Conservation (phyloP, 441 rosid species). For the Dalechampia spathulata region DNA sequence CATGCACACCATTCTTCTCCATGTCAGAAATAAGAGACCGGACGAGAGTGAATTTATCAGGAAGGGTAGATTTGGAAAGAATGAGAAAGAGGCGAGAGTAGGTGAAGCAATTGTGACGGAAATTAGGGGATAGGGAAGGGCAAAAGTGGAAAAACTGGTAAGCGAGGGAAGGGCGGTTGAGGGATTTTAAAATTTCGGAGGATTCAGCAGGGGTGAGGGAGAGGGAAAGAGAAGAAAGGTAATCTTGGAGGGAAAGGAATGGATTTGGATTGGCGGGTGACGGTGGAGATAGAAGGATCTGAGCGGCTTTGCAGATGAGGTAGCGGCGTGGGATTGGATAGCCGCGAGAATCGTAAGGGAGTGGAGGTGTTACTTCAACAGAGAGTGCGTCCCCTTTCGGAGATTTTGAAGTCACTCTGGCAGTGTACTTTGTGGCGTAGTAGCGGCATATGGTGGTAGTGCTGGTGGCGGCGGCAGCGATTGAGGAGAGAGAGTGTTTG, state of each 20-base stretch:
- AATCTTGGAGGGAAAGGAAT: slow-evolving; percentile 42
- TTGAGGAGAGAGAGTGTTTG: too few relatives aligned
- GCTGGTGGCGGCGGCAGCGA: neutral
- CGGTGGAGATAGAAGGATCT: slow-evolving; percentile 32
- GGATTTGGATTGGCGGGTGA: slow-evolving; percentile 21
- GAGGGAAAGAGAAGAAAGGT: slow-evolving; percentile 54
- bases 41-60: slow-evolving; percentile 36
- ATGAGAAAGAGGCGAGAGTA: slow-evolving; percentile 63
- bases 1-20: slow-evolving; percentile 44
- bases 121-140: slow-evolving; percentile 50
- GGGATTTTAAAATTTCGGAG: slow-evolving; percentile 75
- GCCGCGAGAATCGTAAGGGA: slow-evolving; percentile 65
- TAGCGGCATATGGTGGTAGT: slow-evolving; percentile 21
- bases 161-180: slow-evolving; percentile 63
- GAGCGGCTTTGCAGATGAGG: slow-evolving; percentile 63
- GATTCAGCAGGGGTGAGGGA: slow-evolving; percentile 65
- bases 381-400: slow-evolving; percentile 63
- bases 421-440: slow-evolving; percentile 68
- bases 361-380: slow-evolving; percentile 55
- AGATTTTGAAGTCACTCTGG: slow-evolving; percentile 68
- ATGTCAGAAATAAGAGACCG: slow-evolving; percentile 45
- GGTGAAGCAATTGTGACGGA: slow-evolving; percentile 53
- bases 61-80: slow-evolving; percentile 58
- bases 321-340: slow-evolving; percentile 71
- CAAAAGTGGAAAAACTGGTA: slow-evolving; percentile 51